A percentile compares a stretch with the other conserved stretches of the same genome.
These are phyloP conservation scores for Phytophthora europaea DNA, from an alignment of 352 stramenopile species.

Conservation along the genomic window DNA sequence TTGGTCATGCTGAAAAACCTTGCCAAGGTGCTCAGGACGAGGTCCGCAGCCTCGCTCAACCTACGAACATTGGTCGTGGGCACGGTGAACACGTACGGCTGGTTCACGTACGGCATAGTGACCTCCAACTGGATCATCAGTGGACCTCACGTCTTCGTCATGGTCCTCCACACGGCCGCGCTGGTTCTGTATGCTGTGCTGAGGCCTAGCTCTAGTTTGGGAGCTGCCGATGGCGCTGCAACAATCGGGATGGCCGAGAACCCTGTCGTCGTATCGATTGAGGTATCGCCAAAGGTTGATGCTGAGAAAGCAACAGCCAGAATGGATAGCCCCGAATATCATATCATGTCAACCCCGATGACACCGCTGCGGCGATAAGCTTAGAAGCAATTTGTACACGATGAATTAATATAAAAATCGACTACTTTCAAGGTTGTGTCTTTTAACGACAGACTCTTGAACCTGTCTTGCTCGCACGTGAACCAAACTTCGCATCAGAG, in stretches of 20 bases:
- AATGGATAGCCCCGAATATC: slow-evolving; percentile 10
- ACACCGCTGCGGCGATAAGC: slow-evolving; percentile 2
- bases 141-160: slow-evolving; percentile 47
- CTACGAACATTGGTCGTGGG: slow-evolving; percentile 44
- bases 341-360: slow-evolving; percentile 17
- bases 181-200: slow-evolving; percentile 24
- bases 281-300: slow-evolving; percentile 11
- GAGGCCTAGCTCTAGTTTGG: slow-evolving; percentile 2
- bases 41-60: slow-evolving; percentile 44
- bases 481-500: no score
- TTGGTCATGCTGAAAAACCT: slow-evolving; percentile 47
- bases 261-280: slow-evolving; percentile 5
- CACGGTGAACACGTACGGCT: slow-evolving; percentile 55
- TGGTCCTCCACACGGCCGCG: slow-evolving; percentile 31
- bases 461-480: no score
- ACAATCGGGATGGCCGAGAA: background rate
- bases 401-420: background rate
- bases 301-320: background rate
- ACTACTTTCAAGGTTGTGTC: background rate
- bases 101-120: slow-evolving; percentile 48
- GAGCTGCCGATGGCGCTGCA: background rate
- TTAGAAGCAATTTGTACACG: background rate
- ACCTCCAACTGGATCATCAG: slow-evolving; percentile 58
- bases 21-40: slow-evolving; percentile 36
- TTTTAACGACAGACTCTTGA: no score